A percentile compares a stretch with the other conserved stretches of the same genome.
Evolutionary conservation across 108 stramenopile species (phyloP).

Genomic region (Cyclotella baltica): DNA sequence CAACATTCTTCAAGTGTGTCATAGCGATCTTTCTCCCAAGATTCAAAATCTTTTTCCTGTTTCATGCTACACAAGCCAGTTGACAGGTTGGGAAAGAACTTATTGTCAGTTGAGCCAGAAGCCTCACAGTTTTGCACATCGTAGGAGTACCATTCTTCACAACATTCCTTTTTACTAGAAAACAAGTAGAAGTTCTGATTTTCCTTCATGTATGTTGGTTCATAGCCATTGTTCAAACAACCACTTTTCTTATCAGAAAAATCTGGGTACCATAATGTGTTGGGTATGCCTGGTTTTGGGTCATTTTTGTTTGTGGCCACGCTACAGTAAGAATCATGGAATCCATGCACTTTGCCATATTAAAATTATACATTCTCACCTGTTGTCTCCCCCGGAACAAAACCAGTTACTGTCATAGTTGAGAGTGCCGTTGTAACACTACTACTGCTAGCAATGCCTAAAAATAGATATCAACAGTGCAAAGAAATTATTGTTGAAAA

Average conservation of each 20-base stretch:
- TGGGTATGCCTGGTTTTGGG: too few relatives aligned
- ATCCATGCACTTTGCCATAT: too few relatives aligned
- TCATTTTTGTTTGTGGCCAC: too few relatives aligned
- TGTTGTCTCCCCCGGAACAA: constrained; percentile 7
- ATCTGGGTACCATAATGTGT: constrained; percentile 19
- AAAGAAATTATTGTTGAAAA: too few relatives aligned
- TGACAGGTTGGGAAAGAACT: constrained; percentile 19
- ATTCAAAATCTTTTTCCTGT: constrained; percentile 9
- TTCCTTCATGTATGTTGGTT: constrained; percentile 19
- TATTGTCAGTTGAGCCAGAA: neutral
- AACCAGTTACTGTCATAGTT: constrained; percentile 7
- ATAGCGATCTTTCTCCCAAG: constrained; percentile 2
- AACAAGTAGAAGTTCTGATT: constrained; percentile 3
- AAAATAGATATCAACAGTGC: too few relatives aligned
- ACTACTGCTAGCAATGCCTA: too few relatives aligned
- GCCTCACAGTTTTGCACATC: neutral
- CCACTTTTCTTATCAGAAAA: neutral
- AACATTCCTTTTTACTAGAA: constrained; percentile 14
- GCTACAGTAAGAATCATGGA: too few relatives aligned
- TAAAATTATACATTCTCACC: too few relatives aligned
- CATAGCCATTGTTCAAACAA: constrained; percentile 23
- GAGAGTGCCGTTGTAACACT: constrained; percentile 1
- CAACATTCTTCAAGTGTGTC: constrained; percentile 39
- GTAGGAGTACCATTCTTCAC: constrained; percentile 12
- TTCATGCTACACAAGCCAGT: constrained; percentile 1